Percentiles rank a stretch among this genome's conserved stretches.
These are phyloP conservation scores for Simplicillium aogashimaense DNA, from an alignment of 2,329 filamentous ascomycete species.

Conservation along the genomic window DNA sequence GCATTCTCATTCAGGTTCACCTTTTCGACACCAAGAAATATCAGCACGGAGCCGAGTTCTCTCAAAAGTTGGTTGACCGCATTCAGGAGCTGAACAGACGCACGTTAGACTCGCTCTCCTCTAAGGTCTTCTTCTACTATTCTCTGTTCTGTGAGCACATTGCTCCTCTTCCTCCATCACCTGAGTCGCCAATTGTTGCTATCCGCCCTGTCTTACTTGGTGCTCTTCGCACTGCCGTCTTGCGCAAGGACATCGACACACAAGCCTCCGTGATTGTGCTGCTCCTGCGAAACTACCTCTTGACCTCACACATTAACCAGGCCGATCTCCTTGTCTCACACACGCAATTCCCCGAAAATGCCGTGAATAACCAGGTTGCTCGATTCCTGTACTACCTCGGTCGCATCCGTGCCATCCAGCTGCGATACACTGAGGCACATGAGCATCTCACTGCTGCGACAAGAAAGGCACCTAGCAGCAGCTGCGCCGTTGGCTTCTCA, in stretches of 20 bases:
- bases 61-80: constrained; percentile 69
- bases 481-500: constrained; percentile 85
- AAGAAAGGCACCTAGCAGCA: constrained; percentile 85
- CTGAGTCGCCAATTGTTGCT: constrained; percentile 75
- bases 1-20: constrained; percentile 77
- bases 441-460: constrained; percentile 89
- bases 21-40: constrained; percentile 79
- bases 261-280: constrained; percentile 93
- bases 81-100: constrained; percentile 86
- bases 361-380: constrained; percentile 96
- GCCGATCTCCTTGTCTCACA: constrained; percentile 93
- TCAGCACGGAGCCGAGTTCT: constrained; percentile 75
- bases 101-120: constrained; percentile 85
- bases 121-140: constrained; percentile 97
- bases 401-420: constrained; percentile 89
- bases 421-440: constrained; percentile 94
- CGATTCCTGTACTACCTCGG: constrained; percentile 96
- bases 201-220: constrained; percentile 80
- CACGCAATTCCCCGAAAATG: constrained; percentile 87
- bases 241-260: constrained; percentile 95
- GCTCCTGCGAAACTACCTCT: constrained; percentile 88
- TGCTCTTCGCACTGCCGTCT: constrained; percentile 85
- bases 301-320: constrained; percentile 92
- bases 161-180: constrained; percentile 76
- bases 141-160: constrained; percentile 91